Evolutionary conservation across 805 yeast species (phyloP), one percentile per base, ranked within the genome.

Genomic region (Pichia ethanolica): DNA sequence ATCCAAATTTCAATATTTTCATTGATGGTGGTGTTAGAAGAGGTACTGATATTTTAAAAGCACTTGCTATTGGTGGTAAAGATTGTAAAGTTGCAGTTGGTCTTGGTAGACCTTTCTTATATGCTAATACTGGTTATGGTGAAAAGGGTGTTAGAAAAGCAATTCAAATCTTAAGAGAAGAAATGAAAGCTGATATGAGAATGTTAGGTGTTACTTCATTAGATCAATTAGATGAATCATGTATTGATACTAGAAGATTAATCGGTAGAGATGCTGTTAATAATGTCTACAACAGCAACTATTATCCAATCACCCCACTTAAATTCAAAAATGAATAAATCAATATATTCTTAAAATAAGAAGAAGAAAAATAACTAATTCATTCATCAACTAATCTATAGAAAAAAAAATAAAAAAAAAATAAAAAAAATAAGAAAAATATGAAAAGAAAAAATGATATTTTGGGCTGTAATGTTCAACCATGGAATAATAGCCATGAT

Each of bases 11-110:
- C 45, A 87, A 83, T 56, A 75, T 86, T 9, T 84, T 70, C 60
- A 64, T 86, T 28, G 93, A 86, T 61, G 91, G 93, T 48, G 93
- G 93, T 40, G 72, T 86, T 35, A 74, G 89, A 54, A 73, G 91
- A 58, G 93, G 86, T 26, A 77, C 88, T 13, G 93, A 86, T 61
- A 67, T 86, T 20, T 57, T 86, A 48, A 86, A 86, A 60, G 91
- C 91, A 0, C 64, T 86, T n/a, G 81, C 87, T 47, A 71, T 86
- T 10, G 93, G 93, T 20, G 93, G 91, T 41, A 44, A 74, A 53
- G 83, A 86, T 55, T 86, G 82, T 33, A 86, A 85, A 35, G 65
- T 82, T 43, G 87, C 86, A 30, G 87, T 82, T 33, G 88, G 89
- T 34, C 60, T 83, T 25, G 88, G 88, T 35, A 70, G 88, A 61